Percentiles rank a stretch among this genome's conserved stretches.
Evolutionary conservation across 1,284 basidiomycete species (phyloP).

Genomic region (Trichosporon sp.): DNA sequence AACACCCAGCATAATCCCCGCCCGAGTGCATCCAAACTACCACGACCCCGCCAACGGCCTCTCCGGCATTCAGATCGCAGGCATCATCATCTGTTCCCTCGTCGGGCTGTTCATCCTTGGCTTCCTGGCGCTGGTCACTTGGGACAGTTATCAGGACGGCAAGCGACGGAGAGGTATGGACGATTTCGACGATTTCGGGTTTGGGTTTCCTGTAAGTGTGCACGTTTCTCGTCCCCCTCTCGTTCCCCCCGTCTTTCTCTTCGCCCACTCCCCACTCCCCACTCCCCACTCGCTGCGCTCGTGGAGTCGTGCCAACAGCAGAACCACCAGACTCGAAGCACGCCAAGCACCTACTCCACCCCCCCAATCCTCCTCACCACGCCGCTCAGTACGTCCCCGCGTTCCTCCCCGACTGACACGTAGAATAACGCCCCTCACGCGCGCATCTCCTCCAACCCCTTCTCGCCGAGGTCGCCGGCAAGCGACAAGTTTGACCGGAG

Average conservation of each 20-base stretch:
- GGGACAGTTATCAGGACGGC: not conserved
- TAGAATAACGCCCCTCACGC: not conserved
- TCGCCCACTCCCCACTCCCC: not conserved
- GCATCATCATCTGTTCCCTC: constrained; percentile 9
- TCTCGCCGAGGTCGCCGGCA: not conserved
- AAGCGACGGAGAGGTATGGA: not conserved
- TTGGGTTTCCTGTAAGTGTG: constrained; percentile 8
- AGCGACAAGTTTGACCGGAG: constrained; percentile 7
- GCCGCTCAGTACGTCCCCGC: not conserved
- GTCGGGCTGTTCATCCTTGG: constrained; percentile 8
- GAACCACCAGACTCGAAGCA: not conserved
- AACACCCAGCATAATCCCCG: not conserved
- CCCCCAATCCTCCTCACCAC: constrained; percentile 2
- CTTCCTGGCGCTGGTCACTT: not conserved
- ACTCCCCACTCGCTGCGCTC: not conserved
- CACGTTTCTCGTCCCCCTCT: no score
- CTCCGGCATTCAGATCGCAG: not conserved
- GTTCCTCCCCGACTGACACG: not conserved
- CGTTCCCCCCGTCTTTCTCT: no score
- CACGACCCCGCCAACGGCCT: not conserved
- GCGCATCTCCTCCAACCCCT: constrained; percentile 1
- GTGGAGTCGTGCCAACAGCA: not conserved
- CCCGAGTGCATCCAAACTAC: not conserved
- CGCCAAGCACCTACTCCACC: not conserved
- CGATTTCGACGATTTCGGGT: not conserved